A percentile compares a stretch with the other conserved stretches of the same genome.
These are phyloP conservation scores for Verruconis gallopava DNA, from an alignment of 2,329 filamentous ascomycete genomes.

Conservation along the genomic window DNA sequence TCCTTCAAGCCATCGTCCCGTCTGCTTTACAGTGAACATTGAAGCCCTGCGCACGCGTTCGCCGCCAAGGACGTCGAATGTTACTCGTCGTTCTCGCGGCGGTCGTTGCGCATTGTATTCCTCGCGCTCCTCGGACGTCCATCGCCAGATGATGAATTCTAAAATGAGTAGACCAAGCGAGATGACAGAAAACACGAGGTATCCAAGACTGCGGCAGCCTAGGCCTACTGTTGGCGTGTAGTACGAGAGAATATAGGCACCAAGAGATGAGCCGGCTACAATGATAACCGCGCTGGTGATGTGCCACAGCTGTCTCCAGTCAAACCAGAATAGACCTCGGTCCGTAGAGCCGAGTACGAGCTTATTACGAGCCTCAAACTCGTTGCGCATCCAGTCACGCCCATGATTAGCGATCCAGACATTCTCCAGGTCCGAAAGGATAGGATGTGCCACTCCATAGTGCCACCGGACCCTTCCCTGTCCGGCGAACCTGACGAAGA, in stretches of 20 bases:
- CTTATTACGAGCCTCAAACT: conserved; percentile 6
- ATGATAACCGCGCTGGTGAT: conserved; percentile 4
- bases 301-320: conserved; percentile 10
- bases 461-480: conserved; percentile 11
- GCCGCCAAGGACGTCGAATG: background rate
- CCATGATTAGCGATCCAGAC: conserved; percentile 9
- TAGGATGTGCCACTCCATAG: conserved; percentile 10
- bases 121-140: conserved; percentile 5
- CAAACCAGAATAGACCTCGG: conserved; percentile 10
- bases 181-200: conserved; percentile 7
- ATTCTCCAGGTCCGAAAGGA: conserved; percentile 11
- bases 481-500: conserved; percentile 9
- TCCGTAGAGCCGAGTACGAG: conserved; percentile 8
- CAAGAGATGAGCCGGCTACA: conserved; percentile 6
- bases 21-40: background rate
- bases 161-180: conserved; percentile 2
- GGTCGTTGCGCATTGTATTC: background rate
- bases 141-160: conserved; percentile 9
- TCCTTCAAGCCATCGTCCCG: background rate
- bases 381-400: conserved; percentile 9
- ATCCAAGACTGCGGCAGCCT: conserved; percentile 9
- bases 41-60: background rate
- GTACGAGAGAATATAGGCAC: conserved; percentile 9
- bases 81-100: background rate
- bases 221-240: conserved; percentile 11